Evolutionary conservation across 768 basidiomycete species (phyloP), one percentile per base, ranked within the genome.

Genomic region (Suillus brevipes): DNA sequence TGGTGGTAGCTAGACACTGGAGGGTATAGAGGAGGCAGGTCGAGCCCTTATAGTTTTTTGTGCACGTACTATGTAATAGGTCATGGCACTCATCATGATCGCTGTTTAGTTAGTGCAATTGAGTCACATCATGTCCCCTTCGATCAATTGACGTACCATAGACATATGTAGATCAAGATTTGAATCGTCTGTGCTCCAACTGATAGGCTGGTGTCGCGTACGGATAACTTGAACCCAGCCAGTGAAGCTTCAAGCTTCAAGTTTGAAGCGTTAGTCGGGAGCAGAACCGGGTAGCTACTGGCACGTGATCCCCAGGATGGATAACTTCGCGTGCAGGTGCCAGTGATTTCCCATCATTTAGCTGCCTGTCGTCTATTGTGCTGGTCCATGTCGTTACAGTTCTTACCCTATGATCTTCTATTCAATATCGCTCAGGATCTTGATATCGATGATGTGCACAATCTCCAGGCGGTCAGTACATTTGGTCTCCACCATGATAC

Each of bases 321-420:
- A 59, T 59, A 34, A 42, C 34, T 34, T 34, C 57, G 56, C 56
- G 56, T 59, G 20, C 34, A 34, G 34, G 34, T 34, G 34, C 34
- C 34, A 9, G 25, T 59, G 38, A 59, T 42, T 59, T 59, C 57
- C 38, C 57, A 59, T 59, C 57, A 59, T 59, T 59, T 59, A 10
- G 16, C 25, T 42, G 25, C 18, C 18, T 8, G 23, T 58, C 14
- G 37, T 57, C n/a, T 25, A 18, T 25, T 28, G 57, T 42, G 10
- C 12, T 42, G 31, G 31, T 34, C 40, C 65, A 76, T 78, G 71
- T 76, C 77, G 14, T 71, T 83, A 60, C 73, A 75, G 65, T 79
- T 78, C 6, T 78, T 91, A 23, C 89, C 89, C 0, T 90, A 90
- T 74, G 90, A 91, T 78, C 78, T 91, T 23, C 73, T 91, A 52